Percentiles rank a stretch among this genome's conserved stretches.
phyloP scores from a whole-genome alignment of 116 monocot species.

The Dioscorea cayenensis region DNA sequence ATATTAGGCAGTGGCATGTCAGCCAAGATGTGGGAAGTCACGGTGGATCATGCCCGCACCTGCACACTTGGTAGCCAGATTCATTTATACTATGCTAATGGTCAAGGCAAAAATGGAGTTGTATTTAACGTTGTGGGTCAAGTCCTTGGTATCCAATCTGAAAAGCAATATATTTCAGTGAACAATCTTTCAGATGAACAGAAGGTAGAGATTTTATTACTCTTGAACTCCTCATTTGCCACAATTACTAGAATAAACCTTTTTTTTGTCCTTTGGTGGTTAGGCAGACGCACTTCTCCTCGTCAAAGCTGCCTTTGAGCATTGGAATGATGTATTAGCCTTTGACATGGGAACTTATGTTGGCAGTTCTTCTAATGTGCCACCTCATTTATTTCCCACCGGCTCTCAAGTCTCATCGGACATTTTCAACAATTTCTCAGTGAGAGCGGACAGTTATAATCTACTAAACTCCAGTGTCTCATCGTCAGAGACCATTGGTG shows the following conservation, averaged over 20 bases:
- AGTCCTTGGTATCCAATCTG: constrained; percentile 44
- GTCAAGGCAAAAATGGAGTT: constrained; percentile 27
- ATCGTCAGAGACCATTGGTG: constrained; percentile 35
- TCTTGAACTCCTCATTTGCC: background rate
- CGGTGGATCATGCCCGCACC: constrained; percentile 78
- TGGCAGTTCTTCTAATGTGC: constrained; percentile 11
- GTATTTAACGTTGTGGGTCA: constrained; percentile 74
- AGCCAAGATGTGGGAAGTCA: constrained; percentile 86
- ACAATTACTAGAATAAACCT: background rate
- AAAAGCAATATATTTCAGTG: constrained; percentile 36
- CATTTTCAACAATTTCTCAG: constrained; percentile 23
- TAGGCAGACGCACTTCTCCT: constrained; percentile 54
- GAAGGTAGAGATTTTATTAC: constrained; percentile 25
- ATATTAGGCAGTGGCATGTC: constrained; percentile 92
- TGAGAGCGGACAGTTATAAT: constrained; percentile 9
- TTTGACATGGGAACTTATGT: constrained; percentile 18
- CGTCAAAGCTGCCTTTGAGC: constrained; percentile 52
- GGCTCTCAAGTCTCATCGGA: constrained; percentile 4
- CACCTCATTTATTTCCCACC: constrained; percentile 8
- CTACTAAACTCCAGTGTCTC: constrained; percentile 18
- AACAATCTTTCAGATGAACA: constrained; percentile 50
- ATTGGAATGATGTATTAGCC: constrained; percentile 32
- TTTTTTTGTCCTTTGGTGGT: background rate
- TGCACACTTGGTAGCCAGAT: constrained; percentile 39
- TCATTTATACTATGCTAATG: constrained; percentile 35